These are phyloP conservation scores for Aphanoascus verrucosus DNA, from an alignment of 2,329 filamentous ascomycete species.

Conservation along the genomic window DNA sequence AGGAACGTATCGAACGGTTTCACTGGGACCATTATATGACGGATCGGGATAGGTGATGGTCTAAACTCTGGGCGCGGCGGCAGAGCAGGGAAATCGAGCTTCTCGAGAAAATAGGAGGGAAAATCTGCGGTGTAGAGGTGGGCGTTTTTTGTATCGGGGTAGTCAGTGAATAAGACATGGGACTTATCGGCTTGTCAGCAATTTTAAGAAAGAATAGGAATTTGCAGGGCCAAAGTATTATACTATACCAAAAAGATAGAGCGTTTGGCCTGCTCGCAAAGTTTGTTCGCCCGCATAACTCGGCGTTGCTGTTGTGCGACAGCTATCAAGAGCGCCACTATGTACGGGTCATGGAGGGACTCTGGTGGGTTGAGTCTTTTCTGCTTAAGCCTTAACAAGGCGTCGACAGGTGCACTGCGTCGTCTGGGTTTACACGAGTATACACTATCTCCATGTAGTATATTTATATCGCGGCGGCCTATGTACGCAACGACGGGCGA, in stretches of 20 bases:
- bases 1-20: no score
- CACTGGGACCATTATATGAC: no score
- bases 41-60: no score
- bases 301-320: not conserved
- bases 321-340: slow-evolving; percentile 7
- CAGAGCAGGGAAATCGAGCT: not conserved
- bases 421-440: not conserved
- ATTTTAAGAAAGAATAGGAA: not conserved
- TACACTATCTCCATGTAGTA: not conserved
- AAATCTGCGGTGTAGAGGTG: slow-evolving; percentile 8
- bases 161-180: slow-evolving; percentile 7
- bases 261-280: not conserved
- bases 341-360: slow-evolving; percentile 8
- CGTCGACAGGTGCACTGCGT: not conserved
- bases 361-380: not conserved
- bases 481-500: slow-evolving; percentile 1
- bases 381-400: not conserved
- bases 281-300: not conserved
- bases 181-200: not conserved
- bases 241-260: slow-evolving; percentile 2
- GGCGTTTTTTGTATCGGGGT: slow-evolving; percentile 4
- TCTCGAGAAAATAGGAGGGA: slow-evolving; percentile 4
- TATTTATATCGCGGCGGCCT: not conserved
- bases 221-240: not conserved
- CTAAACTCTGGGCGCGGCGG: no score